phyloP scores from a whole-genome alignment of 495 filamentous ascomycete species.

The Aspergillus cristatus region DNA sequence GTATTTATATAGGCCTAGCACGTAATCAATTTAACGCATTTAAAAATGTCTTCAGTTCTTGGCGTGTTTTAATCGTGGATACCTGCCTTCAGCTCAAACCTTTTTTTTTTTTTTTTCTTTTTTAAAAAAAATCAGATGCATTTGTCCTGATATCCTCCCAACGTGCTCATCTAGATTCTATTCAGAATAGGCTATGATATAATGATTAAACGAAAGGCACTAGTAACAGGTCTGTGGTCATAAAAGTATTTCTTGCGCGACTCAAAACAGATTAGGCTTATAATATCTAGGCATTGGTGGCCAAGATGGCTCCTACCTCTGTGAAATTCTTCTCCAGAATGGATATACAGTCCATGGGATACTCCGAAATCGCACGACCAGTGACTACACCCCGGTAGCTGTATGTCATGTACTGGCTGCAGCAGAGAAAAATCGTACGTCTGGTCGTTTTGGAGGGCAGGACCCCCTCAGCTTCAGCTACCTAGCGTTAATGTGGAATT shows the following conservation, averaged over 20 bases:
- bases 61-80: too few species aligned
- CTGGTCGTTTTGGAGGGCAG: not conserved
- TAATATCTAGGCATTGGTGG: not conserved
- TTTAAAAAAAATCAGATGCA: too few species aligned
- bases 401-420: not conserved
- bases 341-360: conserved; percentile 1
- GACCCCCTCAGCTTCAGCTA: not conserved
- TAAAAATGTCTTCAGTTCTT: not conserved
- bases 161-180: not conserved
- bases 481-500: not conserved
- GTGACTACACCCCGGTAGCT: not conserved
- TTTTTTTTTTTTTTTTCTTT: too few species aligned
- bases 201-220: not conserved
- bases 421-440: not conserved
- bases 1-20: too few species aligned
- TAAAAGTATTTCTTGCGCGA: not conserved
- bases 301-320: conserved; percentile 2
- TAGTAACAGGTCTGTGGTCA: not conserved
- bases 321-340: not conserved
- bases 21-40: not conserved
- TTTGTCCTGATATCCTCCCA: too few species aligned
- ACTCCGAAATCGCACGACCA: not conserved
- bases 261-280: not conserved
- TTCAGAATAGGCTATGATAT: not conserved
- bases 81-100: not conserved